These are phyloP conservation scores for Candida rishiriensis DNA, from an alignment of 805 yeast species.

Conservation along the genomic window DNA sequence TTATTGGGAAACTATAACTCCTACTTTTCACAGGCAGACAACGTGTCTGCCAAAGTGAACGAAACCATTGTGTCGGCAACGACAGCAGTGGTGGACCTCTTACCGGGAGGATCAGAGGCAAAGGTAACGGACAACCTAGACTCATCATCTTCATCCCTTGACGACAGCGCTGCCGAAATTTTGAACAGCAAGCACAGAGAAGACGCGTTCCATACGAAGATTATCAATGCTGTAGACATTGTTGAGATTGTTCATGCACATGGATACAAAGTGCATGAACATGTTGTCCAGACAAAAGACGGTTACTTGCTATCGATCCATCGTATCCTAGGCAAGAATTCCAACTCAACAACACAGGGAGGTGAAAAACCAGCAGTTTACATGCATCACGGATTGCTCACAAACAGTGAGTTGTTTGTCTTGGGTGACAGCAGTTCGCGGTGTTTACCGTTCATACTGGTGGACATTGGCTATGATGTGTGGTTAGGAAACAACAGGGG, in stretches of 20 bases:
- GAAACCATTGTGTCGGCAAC: background rate
- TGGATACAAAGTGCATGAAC: conserved; percentile 73
- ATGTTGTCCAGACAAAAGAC: conserved; percentile 72
- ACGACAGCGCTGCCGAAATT: no score
- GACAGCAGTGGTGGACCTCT: no score
- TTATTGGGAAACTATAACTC: conserved; percentile 11
- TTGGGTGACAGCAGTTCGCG: conserved; percentile 39
- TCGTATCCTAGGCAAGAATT: conserved; percentile 40
- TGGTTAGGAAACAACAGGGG: conserved; percentile 94
- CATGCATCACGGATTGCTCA: conserved; percentile 84
- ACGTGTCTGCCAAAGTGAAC: conserved; percentile 10
- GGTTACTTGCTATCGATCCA: conserved; percentile 77
- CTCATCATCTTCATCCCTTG: no score
- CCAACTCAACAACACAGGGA: conserved; percentile 2
- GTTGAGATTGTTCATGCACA: conserved; percentile 31
- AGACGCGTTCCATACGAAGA: conserved; percentile 7
- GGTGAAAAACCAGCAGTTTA: conserved; percentile 47
- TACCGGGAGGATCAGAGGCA: no score
- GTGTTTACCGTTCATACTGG: conserved; percentile 66
- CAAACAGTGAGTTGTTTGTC: conserved; percentile 70
- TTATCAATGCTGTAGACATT: conserved; percentile 26
- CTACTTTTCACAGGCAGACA: conserved; percentile 18
- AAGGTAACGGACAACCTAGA: no score
- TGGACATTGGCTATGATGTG: conserved; percentile 83
- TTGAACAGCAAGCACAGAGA: no score